phyloP scores from a whole-genome alignment of 257 asterid species.

The Agastache rugosa region DNA sequence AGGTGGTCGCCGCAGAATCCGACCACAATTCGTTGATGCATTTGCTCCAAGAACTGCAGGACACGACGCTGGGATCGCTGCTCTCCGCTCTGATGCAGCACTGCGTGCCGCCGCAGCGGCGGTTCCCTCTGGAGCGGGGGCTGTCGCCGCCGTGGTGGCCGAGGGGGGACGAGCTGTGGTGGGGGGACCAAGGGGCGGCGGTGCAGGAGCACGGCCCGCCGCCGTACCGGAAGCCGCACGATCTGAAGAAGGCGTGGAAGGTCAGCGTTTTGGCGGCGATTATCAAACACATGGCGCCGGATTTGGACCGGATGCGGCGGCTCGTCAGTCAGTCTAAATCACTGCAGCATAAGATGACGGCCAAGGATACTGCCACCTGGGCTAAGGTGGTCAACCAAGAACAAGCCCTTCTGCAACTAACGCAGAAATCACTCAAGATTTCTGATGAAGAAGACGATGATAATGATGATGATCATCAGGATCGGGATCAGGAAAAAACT shows the following conservation, averaged over 20 bases:
- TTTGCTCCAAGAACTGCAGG: constrained; percentile 62
- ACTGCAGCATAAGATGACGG: constrained; percentile 70
- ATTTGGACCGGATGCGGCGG: constrained; percentile 48
- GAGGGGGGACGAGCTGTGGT: constrained; percentile 61
- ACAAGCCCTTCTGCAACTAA: constrained; percentile 44
- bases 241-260: constrained; percentile 67
- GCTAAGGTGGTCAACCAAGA: constrained; percentile 56
- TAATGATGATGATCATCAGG: background rate
- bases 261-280: constrained; percentile 60
- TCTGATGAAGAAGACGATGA: constrained; percentile 29
- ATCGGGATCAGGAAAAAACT: background rate
- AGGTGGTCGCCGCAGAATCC: constrained; percentile 11
- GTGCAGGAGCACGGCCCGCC: constrained; percentile 57
- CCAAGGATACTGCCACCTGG: constrained; percentile 58
- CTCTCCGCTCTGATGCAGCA: constrained; percentile 71
- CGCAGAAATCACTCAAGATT: constrained; percentile 41
- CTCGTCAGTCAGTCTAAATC: constrained; percentile 63
- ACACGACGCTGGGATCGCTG: constrained; percentile 67
- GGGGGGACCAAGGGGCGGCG: constrained; percentile 65
- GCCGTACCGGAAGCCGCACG: constrained; percentile 73
- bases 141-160: constrained; percentile 89
- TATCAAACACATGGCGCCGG: constrained; percentile 61
- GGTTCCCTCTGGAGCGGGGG: constrained; percentile 62
- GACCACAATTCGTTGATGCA: constrained; percentile 44
- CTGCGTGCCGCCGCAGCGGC: constrained; percentile 68